Conservation (phyloP, 768 basidiomycete genomes). For the Lactarius sp. region DNA sequence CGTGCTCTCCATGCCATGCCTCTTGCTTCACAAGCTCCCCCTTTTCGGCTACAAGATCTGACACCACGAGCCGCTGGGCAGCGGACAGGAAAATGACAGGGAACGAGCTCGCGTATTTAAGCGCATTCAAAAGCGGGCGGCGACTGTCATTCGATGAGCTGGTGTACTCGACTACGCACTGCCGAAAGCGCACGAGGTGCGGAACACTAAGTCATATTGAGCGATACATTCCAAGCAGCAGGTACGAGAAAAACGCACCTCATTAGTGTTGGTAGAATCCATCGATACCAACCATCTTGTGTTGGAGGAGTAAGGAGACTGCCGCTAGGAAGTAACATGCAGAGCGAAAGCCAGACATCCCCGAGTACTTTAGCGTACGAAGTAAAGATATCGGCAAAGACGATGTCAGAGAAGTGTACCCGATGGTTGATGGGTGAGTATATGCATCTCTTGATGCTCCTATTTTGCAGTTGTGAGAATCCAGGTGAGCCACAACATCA, state of each 20-base stretch:
- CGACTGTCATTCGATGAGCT: constrained; percentile 58
- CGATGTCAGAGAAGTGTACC: constrained; percentile 85
- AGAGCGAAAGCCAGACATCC: constrained; percentile 84
- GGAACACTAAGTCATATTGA: constrained; percentile 57
- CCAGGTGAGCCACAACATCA: constrained; percentile 4
- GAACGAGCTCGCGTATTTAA: constrained; percentile 96
- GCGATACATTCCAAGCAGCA: not conserved
- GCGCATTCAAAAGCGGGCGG: constrained; percentile 81
- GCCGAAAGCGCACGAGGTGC: constrained; percentile 54
- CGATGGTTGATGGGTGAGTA: constrained; percentile 55
- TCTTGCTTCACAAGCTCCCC: constrained; percentile 38
- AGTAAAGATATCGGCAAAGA: constrained; percentile 93
- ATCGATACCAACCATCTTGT: constrained; percentile 59
- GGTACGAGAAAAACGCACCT: constrained; percentile 48
- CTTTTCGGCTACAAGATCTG: constrained; percentile 48
- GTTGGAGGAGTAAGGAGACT: constrained; percentile 62
- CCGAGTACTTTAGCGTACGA: constrained; percentile 97
- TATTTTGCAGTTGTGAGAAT: constrained; percentile 31
- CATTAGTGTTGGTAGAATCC: constrained; percentile 81
- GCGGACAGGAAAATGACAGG: constrained; percentile 95
- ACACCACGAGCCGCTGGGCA: constrained; percentile 68
- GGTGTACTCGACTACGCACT: constrained; percentile 83
- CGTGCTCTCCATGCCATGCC: constrained; percentile 72
- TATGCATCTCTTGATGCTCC: constrained; percentile 70
- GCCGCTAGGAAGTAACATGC: constrained; percentile 83